Evolutionary conservation across 352 stramenopile species (phyloP).

Genomic region (Peronospora belbahrii): DNA sequence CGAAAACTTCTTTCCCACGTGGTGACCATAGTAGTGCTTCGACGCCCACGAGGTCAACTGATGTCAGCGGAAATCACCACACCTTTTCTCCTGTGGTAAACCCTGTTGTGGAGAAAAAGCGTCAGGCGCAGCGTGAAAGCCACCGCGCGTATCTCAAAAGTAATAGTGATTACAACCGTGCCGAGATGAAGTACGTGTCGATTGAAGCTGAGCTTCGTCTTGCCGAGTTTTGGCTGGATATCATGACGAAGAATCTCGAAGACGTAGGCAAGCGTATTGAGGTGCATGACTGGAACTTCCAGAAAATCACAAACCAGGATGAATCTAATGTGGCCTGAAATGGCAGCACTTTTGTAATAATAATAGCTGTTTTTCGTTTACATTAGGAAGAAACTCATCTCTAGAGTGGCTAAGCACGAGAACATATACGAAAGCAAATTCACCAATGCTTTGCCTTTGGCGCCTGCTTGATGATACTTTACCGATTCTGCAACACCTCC

Average conservation of each 20-base stretch:
- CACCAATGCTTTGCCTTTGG: conserved; percentile 10
- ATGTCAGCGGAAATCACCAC: conserved; percentile 6
- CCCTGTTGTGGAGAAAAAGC: conserved; percentile 31
- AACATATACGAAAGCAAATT: conserved; percentile 19
- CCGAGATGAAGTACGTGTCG: conserved; percentile 46
- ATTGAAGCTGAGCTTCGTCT: conserved; percentile 47
- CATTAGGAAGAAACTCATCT: conserved; percentile 22
- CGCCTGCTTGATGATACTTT: conserved; percentile 18
- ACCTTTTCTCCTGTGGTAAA: conserved; percentile 19
- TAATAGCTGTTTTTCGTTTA: conserved; percentile 30
- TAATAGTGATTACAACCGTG: conserved; percentile 46
- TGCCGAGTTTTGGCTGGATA: conserved; percentile 60
- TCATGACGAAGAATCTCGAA: conserved; percentile 53
- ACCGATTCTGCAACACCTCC: conserved; percentile 83
- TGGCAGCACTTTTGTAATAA: conserved; percentile 19
- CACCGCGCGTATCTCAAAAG: conserved; percentile 46
- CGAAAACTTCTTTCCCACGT: conserved; percentile 12
- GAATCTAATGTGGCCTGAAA: conserved; percentile 18
- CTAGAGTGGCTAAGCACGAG: conserved; percentile 10
- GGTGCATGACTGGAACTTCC: conserved; percentile 72
- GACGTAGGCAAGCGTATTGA: conserved; percentile 74
- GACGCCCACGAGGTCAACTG: conserved; percentile 2
- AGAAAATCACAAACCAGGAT: conserved; percentile 39
- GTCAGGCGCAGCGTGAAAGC: conserved; percentile 34
- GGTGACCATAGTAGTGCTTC: conserved; percentile 3